Evolutionary conservation across 768 basidiomycete genomes (phyloP), one percentile per base, ranked within the genome.

Genomic region (Trametes villosa): DNA sequence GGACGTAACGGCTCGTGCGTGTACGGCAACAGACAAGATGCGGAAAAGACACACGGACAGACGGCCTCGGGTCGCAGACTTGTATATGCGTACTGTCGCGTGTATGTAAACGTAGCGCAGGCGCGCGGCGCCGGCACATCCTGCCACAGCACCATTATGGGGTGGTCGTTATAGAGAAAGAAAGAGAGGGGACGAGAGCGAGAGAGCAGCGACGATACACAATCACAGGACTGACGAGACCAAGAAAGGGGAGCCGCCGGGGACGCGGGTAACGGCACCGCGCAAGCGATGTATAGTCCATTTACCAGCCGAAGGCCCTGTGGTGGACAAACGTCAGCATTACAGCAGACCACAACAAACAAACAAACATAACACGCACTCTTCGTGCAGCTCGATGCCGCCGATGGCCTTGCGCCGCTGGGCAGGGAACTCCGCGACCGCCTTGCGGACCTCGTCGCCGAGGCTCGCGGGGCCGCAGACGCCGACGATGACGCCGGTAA

Each of bases 391-490:
- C 64, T 78, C 75, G 59, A 79, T 69, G 38, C 78, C 78, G 48
- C 78, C 78, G 13, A 77, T 73, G 1, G 70, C 69, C 70, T 72
- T 72, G 51, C 72, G 64, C 59, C 72, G 62, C 31, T 68, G 65
- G 9, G 68, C 57, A 36, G 76, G 74, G 33, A 81, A 68, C 20
- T 61, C 64, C 3, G 73, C 70, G 45, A 81, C 77, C 1, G 71
- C 74, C 34, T 70, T 63, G 24, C 74, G 58, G 34, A 73, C 73
- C 33, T 77, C 73, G 18, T 81, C 77, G 2, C 72, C 75, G 47
- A 81, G 71, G 8, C 70, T 65, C 9, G 68, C 64, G 0, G 79
- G 80, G 0, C 79, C 79, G 63, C 80, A 81, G 49, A 77, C 75
- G 12, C 77, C 78, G 6, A 81, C 72, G 29, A 81, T 62, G 17